A percentile compares a stretch with the other conserved stretches of the same genome.
Evolutionary conservation across 208 protist species (phyloP).

Genomic region (Trypanosoma melophagium): DNA sequence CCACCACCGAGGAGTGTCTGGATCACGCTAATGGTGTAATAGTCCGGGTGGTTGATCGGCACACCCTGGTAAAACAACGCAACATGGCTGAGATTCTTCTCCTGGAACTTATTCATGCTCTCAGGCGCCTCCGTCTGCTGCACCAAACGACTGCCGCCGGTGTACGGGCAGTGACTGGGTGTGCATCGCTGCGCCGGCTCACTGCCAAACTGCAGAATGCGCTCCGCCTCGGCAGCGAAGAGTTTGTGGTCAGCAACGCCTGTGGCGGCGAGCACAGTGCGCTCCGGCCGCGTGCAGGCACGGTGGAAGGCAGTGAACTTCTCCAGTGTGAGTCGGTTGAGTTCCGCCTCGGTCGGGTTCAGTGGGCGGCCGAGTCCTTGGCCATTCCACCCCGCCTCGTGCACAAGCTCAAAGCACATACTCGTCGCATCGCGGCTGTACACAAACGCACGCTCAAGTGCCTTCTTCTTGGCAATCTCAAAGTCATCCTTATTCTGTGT

Average conservation of each 20-base stretch:
- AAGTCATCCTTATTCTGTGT: conserved; percentile 67
- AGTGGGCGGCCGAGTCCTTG: conserved; percentile 72
- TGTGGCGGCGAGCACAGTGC: conserved; percentile 77
- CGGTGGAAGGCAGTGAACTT: conserved; percentile 66
- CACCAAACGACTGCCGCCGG: conserved; percentile 63
- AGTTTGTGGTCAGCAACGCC: conserved; percentile 70
- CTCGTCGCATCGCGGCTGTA: conserved; percentile 67
- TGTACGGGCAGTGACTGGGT: conserved; percentile 52
- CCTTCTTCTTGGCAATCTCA: conserved; percentile 57
- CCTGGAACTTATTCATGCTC: conserved; percentile 90
- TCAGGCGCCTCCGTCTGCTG: conserved; percentile 86
- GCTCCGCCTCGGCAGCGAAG: conserved; percentile 69
- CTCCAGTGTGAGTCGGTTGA: conserved; percentile 65
- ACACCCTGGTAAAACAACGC: conserved; percentile 84
- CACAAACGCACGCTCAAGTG: conserved; percentile 51
- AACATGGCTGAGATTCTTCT: conserved; percentile 89
- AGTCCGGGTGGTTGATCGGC: conserved; percentile 81
- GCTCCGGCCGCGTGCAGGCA: conserved; percentile 63
- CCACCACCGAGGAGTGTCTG: conserved; percentile 89
- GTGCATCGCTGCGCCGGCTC: not conserved
- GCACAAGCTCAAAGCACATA: conserved; percentile 87
- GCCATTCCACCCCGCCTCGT: conserved; percentile 86
- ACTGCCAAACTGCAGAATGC: conserved; percentile 54
- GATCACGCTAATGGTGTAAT: conserved; percentile 87
- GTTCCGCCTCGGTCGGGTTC: conserved; percentile 44